Conservation (phyloP, 768 basidiomycete genomes). For the Hortiboletus flavorubellus region DNA sequence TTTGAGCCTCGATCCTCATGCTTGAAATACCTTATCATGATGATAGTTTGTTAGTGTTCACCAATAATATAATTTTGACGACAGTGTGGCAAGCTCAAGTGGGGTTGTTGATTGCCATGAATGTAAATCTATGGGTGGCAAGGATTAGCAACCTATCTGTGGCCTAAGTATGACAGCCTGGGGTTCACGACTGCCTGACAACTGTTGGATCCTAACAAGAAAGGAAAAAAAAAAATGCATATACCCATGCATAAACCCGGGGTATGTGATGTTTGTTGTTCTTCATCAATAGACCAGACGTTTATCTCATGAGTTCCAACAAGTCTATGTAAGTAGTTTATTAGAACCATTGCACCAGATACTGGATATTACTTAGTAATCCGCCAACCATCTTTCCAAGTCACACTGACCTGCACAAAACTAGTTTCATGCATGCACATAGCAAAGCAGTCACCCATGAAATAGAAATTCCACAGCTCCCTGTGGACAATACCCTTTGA, state of each 20-base stretch:
- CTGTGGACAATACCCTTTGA: no score
- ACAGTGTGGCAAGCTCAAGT: background rate
- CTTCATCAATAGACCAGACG: background rate
- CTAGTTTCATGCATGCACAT: no score
- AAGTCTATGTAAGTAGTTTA: background rate
- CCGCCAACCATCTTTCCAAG: background rate
- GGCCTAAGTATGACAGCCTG: background rate
- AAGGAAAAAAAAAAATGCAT: background rate
- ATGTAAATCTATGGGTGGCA: background rate
- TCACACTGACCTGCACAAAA: no score
- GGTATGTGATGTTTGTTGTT: background rate
- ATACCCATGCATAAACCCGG: background rate
- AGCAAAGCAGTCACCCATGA: no score
- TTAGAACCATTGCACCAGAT: background rate
- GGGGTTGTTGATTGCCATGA: background rate
- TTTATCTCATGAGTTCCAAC: background rate
- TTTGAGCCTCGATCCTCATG: background rate
- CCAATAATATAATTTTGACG: background rate
- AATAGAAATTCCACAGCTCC: no score
- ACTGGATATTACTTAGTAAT: background rate
- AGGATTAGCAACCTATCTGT: background rate
- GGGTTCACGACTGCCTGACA: no score
- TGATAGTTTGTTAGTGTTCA: background rate
- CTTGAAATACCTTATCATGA: background rate
- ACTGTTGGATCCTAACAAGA: background rate